Conservation (phyloP, 2,329 filamentous ascomycete species). For the Calonectria honghensis region DNA sequence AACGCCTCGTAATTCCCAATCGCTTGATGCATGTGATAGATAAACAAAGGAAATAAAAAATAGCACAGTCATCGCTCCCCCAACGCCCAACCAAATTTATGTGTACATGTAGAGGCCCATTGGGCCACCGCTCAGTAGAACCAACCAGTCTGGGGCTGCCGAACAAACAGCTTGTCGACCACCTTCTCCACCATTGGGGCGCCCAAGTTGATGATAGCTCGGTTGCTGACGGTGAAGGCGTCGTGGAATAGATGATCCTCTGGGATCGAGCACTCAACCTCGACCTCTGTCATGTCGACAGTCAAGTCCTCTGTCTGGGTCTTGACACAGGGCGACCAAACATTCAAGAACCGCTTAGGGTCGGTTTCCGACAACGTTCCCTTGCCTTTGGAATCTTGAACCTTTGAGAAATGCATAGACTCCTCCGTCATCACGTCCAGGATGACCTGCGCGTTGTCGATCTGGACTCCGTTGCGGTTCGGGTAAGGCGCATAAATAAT, state of each 20-base stretch:
- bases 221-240: slow-evolving; percentile 65
- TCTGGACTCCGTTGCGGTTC: slow-evolving; percentile 65
- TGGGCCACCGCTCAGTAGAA: slow-evolving; percentile 50
- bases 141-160: slow-evolving; percentile 44
- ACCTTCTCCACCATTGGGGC: slow-evolving; percentile 46
- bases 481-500: slow-evolving; percentile 59
- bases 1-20: slow-evolving; percentile 16
- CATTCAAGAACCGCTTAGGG: slow-evolving; percentile 63
- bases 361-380: slow-evolving; percentile 60
- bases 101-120: background rate
- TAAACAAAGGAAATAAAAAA: slow-evolving; percentile 7
- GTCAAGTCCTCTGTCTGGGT: slow-evolving; percentile 42
- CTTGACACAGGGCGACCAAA: slow-evolving; percentile 65
- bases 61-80: slow-evolving; percentile 45
- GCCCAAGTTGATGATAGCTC: slow-evolving; percentile 54
- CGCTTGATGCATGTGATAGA: slow-evolving; percentile 12
- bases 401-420: slow-evolving; percentile 65
- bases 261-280: slow-evolving; percentile 63
- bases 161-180: slow-evolving; percentile 51
- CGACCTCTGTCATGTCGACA: slow-evolving; percentile 38
- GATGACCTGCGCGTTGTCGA: slow-evolving; percentile 64
- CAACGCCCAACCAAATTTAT: slow-evolving; percentile 56
- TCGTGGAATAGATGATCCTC: slow-evolving; percentile 72
- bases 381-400: slow-evolving; percentile 66
- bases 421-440: slow-evolving; percentile 68